phyloP scores from a whole-genome alignment of 495 filamentous ascomycete genomes.

The Trypethelium eluteriae region DNA sequence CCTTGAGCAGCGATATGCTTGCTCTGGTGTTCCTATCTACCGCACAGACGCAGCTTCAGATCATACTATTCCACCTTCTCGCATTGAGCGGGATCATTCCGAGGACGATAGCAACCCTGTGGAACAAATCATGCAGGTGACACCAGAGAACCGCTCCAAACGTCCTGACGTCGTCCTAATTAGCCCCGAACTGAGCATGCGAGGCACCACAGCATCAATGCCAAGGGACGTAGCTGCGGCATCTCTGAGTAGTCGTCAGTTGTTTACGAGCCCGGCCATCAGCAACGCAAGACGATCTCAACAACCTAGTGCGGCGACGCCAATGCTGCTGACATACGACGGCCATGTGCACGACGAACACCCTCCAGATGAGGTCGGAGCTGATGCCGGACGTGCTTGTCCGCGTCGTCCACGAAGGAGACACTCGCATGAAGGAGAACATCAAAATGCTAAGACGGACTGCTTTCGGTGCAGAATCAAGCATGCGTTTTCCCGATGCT shows the following conservation, averaged over 20 bases:
- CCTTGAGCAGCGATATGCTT: slow-evolving; percentile 1
- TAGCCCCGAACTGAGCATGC: not conserved
- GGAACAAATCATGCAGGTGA: not conserved
- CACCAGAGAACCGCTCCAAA: not conserved
- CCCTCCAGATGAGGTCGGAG: not conserved
- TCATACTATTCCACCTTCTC: not conserved
- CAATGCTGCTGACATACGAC: not conserved
- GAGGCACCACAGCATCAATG: not conserved
- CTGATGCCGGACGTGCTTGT: not conserved
- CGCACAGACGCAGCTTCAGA: slow-evolving; percentile 5
- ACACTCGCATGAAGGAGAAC: not conserved
- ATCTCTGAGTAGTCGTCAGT: slow-evolving; percentile 2
- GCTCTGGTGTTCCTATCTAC: slow-evolving; percentile 5
- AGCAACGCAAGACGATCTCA: not conserved
- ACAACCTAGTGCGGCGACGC: not conserved
- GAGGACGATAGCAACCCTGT: not conserved
- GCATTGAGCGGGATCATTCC: not conserved
- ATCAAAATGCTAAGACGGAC: too few relatives aligned
- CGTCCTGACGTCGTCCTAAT: not conserved
- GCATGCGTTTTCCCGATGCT: not conserved
- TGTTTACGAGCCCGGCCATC: slow-evolving; percentile 7
- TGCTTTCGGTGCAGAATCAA: not conserved
- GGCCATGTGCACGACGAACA: not conserved
- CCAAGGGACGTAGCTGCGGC: slow-evolving; percentile 5
- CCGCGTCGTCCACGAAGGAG: not conserved